Conservation (phyloP, 2,329 filamentous ascomycete species). For the Rugonectria rugulosa region DNA sequence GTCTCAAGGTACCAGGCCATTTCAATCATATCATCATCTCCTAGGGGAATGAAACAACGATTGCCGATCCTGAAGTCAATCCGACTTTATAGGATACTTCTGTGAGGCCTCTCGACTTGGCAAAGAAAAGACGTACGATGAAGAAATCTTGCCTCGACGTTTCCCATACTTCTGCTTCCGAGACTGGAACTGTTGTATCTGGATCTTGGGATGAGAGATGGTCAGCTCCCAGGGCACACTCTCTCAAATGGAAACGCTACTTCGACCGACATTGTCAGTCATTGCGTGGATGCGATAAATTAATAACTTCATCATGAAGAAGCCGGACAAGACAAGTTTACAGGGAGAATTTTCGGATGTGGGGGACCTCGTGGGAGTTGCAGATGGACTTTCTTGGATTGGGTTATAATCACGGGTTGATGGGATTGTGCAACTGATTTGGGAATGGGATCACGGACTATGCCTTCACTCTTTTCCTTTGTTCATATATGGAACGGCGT, state of each 20-base stretch:
- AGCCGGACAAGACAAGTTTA: conserved; percentile 2
- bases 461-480: conserved; percentile 10
- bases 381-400: conserved; percentile 6
- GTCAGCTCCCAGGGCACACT: background rate
- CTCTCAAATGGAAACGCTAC: background rate
- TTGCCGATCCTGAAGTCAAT: conserved; percentile 36
- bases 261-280: background rate
- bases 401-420: conserved; percentile 5
- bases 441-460: conserved; percentile 14
- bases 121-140: conserved; percentile 22
- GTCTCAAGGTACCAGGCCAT: conserved; percentile 76
- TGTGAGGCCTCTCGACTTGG: conserved; percentile 38
- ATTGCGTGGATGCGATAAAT: background rate
- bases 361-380: background rate
- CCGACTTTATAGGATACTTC: conserved; percentile 36
- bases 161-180: background rate
- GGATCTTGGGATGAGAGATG: background rate
- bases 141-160: background rate
- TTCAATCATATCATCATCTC: conserved; percentile 81
- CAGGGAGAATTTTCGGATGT: background rate
- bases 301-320: background rate
- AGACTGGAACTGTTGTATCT: background rate
- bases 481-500: conserved; percentile 5
- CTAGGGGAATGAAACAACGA: conserved; percentile 48
- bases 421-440: conserved; percentile 12